Percentiles rank a stretch among this genome's conserved stretches.
Evolutionary conservation across 2,329 filamentous ascomycete species (phyloP).

Genomic region (Drechslera avenae): DNA sequence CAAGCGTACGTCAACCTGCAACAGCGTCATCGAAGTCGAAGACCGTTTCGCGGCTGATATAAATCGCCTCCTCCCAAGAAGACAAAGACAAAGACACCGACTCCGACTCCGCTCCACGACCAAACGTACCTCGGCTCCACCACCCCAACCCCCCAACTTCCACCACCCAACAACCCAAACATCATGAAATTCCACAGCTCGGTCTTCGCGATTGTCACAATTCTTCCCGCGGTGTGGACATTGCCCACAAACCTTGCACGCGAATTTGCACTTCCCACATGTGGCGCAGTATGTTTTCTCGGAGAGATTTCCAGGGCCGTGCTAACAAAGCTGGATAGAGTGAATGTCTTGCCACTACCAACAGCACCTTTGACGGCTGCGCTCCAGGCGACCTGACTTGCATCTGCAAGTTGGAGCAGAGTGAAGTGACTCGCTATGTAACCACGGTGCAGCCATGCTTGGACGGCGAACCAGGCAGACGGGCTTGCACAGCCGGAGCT

Average conservation of each 20-base stretch:
- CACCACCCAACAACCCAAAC: neutral
- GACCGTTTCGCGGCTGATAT: no score
- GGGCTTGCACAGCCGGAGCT: conserved; percentile 22
- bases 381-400: conserved; percentile 11
- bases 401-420: conserved; percentile 25
- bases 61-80: no score
- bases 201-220: conserved; percentile 12
- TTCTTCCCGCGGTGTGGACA: conserved; percentile 13
- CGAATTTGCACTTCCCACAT: conserved; percentile 17
- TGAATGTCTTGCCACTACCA: neutral
- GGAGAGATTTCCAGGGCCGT: no score
- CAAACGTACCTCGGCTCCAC: no score
- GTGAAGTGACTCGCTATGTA: conserved; percentile 21
- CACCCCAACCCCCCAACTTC: neutral
- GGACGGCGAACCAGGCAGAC: conserved; percentile 15
- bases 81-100: no score
- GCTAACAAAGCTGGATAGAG: neutral
- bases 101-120: no score
- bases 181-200: conserved; percentile 15
- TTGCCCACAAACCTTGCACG: conserved; percentile 8
- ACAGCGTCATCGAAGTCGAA: no score
- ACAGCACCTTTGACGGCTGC: conserved; percentile 18
- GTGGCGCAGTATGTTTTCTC: conserved; percentile 22
- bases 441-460: conserved; percentile 25
- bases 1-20: no score